Percentiles rank a stretch among this genome's conserved stretches.
phyloP scores from a whole-genome alignment of 352 stramenopile species.

The Globisporangium cystogenes region DNA sequence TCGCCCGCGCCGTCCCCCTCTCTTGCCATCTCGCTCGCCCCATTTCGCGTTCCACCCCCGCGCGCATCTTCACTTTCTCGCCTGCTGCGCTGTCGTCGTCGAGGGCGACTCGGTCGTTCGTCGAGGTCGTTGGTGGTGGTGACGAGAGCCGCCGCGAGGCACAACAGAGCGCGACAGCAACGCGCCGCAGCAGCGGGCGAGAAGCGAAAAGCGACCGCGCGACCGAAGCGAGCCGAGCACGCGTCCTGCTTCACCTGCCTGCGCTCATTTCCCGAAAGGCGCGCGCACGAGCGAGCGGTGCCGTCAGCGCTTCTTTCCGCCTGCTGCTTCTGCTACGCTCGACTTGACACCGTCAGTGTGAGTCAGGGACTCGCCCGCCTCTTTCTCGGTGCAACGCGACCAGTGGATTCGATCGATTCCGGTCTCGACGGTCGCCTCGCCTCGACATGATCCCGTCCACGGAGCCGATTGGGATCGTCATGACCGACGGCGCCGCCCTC shows the following conservation, averaged over 20 bases:
- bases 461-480: neutral
- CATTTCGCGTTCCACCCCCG: constrained; percentile 3
- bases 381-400: constrained; percentile 2
- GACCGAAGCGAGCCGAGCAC: neutral
- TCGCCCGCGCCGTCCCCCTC: constrained; percentile 1
- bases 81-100: neutral
- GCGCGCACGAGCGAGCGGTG: neutral
- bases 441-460: constrained; percentile 7
- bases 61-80: neutral
- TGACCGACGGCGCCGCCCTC: constrained; percentile 3
- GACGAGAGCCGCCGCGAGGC: neutral
- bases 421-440: neutral
- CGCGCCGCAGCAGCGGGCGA: neutral
- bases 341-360: neutral
- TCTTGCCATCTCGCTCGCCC: constrained; percentile 1
- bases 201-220: neutral
- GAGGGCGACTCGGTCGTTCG: no score
- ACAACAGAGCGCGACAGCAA: no score
- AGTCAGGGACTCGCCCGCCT: neutral
- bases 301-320: neutral
- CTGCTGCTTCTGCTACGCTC: neutral
- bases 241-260: neutral
- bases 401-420: neutral
- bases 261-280: constrained; percentile 8
- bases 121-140: neutral